Evolutionary conservation across 139 green algal species (phyloP).

Genomic region (Coelastrella sp.): DNA sequence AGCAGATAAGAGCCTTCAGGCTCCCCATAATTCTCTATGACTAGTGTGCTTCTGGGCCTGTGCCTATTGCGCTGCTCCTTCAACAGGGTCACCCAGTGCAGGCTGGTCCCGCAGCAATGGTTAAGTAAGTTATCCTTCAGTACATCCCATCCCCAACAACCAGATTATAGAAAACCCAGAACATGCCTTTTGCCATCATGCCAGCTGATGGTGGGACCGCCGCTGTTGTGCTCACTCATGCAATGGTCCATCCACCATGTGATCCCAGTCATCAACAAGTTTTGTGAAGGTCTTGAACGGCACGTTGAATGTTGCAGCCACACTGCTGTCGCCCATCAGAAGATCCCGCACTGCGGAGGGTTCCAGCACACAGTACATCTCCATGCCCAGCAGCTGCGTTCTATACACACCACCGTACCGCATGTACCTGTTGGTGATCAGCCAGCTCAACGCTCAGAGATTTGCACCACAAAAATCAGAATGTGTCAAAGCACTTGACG

Average conservation of each 20-base stretch:
- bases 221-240: neutral
- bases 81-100: too few species aligned
- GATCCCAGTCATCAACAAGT: constrained; percentile 29
- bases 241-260: constrained; percentile 19
- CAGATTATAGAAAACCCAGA: too few species aligned
- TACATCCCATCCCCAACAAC: too few species aligned
- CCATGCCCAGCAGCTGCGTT: constrained; percentile 19
- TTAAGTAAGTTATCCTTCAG: too few species aligned
- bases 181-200: neutral
- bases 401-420: neutral
- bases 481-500: too few species aligned
- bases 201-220: neutral
- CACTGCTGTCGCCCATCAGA: neutral
- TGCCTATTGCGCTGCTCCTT: too few species aligned
- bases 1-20: too few species aligned
- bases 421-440: constrained; percentile 17
- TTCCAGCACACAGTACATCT: constrained; percentile 14
- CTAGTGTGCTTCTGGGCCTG: too few species aligned
- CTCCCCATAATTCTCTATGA: too few species aligned
- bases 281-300: constrained; percentile 1
- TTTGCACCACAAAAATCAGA: too few species aligned
- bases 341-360: constrained; percentile 24
- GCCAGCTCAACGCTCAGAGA: neutral
- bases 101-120: too few species aligned
- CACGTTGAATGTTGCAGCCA: neutral